These are phyloP conservation scores for Lodderomyces elongisporus DNA, from an alignment of 1,139 yeast species.

Conservation along the genomic window DNA sequence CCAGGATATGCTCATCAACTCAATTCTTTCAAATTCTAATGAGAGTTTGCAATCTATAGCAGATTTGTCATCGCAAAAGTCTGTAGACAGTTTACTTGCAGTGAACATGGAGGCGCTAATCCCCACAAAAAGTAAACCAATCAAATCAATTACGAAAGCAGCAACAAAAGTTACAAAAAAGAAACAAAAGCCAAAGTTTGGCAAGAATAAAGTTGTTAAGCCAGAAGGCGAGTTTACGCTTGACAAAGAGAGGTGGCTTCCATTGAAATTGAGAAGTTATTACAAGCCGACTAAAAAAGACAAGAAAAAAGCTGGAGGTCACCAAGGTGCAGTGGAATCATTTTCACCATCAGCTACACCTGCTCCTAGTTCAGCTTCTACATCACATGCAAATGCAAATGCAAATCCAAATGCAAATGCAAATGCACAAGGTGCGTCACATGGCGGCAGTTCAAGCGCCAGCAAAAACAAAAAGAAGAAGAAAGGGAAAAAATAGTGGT, in stretches of 20 bases:
- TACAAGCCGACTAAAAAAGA: conserved; percentile 72
- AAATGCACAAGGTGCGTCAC: background rate
- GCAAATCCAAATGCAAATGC: too few relatives aligned
- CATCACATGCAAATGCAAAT: too few relatives aligned
- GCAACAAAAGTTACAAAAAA: conserved; percentile 18
- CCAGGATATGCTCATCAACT: conserved; percentile 30
- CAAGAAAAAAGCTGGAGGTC: conserved; percentile 63
- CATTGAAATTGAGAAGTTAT: conserved; percentile 76
- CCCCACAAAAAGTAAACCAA: conserved; percentile 11
- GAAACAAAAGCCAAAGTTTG: conserved; percentile 29
- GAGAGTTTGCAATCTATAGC: conserved; percentile 30
- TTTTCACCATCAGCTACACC: conserved; percentile 15
- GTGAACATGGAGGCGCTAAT: conserved; percentile 22
- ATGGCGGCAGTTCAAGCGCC: background rate
- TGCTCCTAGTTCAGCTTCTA: background rate
- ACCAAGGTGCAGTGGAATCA: conserved; percentile 55
- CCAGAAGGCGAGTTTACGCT: conserved; percentile 27
- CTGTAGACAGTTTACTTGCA: conserved; percentile 26
- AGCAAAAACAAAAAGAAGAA: conserved; percentile 4
- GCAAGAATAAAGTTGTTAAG: conserved; percentile 31
- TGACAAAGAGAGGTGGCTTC: conserved; percentile 80
- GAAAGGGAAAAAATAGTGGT: conserved; percentile 4
- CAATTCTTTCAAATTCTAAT: conserved; percentile 21
- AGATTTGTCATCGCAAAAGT: conserved; percentile 22
- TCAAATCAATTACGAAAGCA: conserved; percentile 6